These are phyloP conservation scores for Starmerella davenportii DNA, from an alignment of 805 yeast genomes.

Conservation along the genomic window DNA sequence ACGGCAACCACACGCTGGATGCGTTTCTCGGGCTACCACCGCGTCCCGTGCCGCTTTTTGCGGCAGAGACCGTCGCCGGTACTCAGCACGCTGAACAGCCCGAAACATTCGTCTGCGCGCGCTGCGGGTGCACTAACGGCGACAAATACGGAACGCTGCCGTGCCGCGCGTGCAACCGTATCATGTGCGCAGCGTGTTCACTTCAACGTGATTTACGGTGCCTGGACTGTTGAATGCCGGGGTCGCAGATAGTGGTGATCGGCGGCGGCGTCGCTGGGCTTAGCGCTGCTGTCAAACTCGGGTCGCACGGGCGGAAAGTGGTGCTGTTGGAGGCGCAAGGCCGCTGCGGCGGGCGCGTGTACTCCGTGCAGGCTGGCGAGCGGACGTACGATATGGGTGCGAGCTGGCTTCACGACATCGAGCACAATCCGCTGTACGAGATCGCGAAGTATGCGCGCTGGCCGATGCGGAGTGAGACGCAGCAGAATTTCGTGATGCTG, in stretches of 20 bases:
- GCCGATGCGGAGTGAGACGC: neutral
- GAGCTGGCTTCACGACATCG: constrained; percentile 73
- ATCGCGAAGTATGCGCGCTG: neutral
- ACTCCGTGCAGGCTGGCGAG: constrained; percentile 26
- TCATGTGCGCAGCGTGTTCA: constrained; percentile 14
- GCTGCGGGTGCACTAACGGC: constrained; percentile 4
- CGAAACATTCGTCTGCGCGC: neutral
- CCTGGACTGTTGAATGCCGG: constrained; percentile 8
- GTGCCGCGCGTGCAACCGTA: constrained; percentile 9
- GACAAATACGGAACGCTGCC: constrained; percentile 7
- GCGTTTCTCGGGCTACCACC: constrained; percentile 8
- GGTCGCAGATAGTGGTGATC: constrained; percentile 31
- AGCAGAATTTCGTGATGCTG: neutral
- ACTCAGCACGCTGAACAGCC: constrained; percentile 2
- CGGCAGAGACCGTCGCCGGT: neutral
- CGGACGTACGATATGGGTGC: constrained; percentile 60
- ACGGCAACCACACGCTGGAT: constrained; percentile 7
- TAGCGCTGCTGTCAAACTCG: constrained; percentile 44
- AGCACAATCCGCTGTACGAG: constrained; percentile 37
- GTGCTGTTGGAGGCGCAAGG: constrained; percentile 46
- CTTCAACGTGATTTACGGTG: constrained; percentile 11
- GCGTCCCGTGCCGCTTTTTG: constrained; percentile 1
- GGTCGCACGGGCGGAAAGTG: constrained; percentile 29
- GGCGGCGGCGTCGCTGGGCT: constrained; percentile 72
- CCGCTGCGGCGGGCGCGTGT: constrained; percentile 48